Conservation (phyloP, 2,329 filamentous ascomycete genomes). For the Ceratocystis variospora region DNA sequence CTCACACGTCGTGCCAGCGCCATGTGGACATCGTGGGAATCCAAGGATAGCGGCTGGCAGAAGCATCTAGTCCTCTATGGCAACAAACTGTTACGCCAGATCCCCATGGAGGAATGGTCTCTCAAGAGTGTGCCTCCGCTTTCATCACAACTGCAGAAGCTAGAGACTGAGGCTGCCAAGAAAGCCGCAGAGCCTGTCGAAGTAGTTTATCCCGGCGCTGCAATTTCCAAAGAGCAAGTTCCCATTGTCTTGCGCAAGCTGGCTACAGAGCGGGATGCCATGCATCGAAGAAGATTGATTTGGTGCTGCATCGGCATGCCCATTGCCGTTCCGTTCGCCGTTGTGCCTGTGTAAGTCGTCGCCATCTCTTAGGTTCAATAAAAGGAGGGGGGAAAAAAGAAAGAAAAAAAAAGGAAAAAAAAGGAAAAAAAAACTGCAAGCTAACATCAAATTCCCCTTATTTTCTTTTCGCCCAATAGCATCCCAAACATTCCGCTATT, state of each 20-base stretch:
- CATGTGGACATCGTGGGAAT: constrained; percentile 79
- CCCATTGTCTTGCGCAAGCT: constrained; percentile 52
- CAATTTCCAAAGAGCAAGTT: constrained; percentile 52
- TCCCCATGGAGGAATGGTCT: constrained; percentile 96
- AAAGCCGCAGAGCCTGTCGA: constrained; percentile 40
- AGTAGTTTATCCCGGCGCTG: constrained; percentile 59
- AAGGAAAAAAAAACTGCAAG: neutral
- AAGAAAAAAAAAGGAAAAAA: neutral
- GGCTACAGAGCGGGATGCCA: constrained; percentile 63
- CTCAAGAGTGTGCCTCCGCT: constrained; percentile 86
- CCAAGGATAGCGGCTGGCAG: constrained; percentile 74
- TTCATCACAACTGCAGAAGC: constrained; percentile 28
- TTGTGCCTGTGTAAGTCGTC: constrained; percentile 65
- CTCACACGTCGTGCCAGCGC: constrained; percentile 55
- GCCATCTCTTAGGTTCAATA: neutral
- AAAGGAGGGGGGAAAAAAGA: neutral
- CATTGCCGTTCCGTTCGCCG: constrained; percentile 63
- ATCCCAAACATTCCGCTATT: constrained; percentile 94
- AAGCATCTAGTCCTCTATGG: constrained; percentile 73
- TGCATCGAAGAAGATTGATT: constrained; percentile 64
- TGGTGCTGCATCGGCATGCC: constrained; percentile 77
- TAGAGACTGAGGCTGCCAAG: constrained; percentile 1
- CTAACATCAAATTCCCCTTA: constrained; percentile 7
- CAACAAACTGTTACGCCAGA: constrained; percentile 70
- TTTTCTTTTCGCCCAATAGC: constrained; percentile 31